Base-by-base conservation (phyloP, 2,329 filamentous ascomycete genomes). In the Didymella sp. region DNA sequence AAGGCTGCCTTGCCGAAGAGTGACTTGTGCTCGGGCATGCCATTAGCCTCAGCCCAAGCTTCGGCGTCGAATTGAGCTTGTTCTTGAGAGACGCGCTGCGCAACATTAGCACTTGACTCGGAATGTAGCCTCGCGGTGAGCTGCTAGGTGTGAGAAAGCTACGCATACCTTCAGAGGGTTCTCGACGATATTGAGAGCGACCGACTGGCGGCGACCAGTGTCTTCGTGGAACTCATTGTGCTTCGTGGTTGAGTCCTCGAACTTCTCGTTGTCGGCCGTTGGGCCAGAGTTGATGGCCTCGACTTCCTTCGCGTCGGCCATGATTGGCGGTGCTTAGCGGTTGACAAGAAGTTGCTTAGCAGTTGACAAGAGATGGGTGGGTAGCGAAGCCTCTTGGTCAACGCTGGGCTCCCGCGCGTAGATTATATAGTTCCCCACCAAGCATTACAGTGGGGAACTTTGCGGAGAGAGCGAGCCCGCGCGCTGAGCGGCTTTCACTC, bases 1-100 rank as follows among this genome's bases (percentile, higher is more conserved):
- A 94, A 80, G 3, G 90, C 91, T 30, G 89, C 90, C 66, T 88
- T 88, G 48, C 84, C 80, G 48, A 92, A 80, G 15, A 89, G 70
- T 3, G 79, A 76, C 3, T 85, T 76, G 62, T 88, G 81, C 51
- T 88, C 84, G 2, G 78, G 74, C 24, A 92, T 79, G 22, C 81
- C 81, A 63, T 88, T 84, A 38, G 82, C 76, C 13, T 79, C 77
- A 35, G 87, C 88, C 67, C 90, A 91, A n/a, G 79, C 78, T 48
- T 86, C 81, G 28, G 87, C 87, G 48, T 86, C 78, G 33, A 72
- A 69, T 51, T 87, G 74, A 7, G 87, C 80, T 61, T 77, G 72
- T 42, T 75, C 79, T 59, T 71, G 79, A 7, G 84, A 77, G 46
- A 87, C 78, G 33, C 84, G 77, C 73, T 68, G 74, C 72, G 27